A percentile compares a stretch with the other conserved stretches of the same genome.
These are phyloP conservation scores for Pythium plurisporium DNA, from an alignment of 352 stramenopile genomes.

Conservation along the genomic window DNA sequence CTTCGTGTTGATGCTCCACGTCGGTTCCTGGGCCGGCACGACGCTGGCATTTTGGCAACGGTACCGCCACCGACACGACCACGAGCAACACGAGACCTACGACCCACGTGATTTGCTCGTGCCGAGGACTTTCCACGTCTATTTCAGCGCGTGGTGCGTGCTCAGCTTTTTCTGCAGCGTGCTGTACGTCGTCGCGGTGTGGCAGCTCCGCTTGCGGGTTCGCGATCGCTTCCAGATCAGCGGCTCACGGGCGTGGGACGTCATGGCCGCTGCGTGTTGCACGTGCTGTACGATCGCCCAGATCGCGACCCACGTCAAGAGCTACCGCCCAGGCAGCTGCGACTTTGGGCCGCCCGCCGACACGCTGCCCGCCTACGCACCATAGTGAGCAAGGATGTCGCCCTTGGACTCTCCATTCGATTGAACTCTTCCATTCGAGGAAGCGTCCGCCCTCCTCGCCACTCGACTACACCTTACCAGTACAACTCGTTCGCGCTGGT, in stretches of 20 bases:
- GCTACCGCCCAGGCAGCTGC: conserved; percentile 46
- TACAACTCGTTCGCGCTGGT: too few species aligned
- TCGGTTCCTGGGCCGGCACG: conserved; percentile 4
- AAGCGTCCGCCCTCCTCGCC: too few species aligned
- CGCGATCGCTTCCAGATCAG: conserved; percentile 49
- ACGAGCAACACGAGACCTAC: background rate
- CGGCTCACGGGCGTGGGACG: conserved; percentile 35
- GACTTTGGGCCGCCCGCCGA: conserved; percentile 41
- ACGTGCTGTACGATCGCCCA: conserved; percentile 54
- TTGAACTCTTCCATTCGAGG: too few species aligned
- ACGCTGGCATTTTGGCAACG: conserved; percentile 8
- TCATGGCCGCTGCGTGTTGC: conserved; percentile 31
- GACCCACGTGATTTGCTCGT: conserved; percentile 12
- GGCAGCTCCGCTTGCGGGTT: conserved; percentile 33
- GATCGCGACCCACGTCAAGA: conserved; percentile 58
- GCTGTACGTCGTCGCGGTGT: conserved; percentile 25
- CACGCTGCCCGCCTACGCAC: conserved; percentile 33
- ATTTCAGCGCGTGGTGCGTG: conserved; percentile 22
- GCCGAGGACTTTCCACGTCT: background rate
- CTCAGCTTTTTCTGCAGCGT: conserved; percentile 16
- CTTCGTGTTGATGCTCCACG: conserved; percentile 25
- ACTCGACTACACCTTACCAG: too few species aligned
- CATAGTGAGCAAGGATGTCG: too few species aligned
- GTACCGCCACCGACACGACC: background rate
- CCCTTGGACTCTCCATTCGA: too few species aligned